Conservation (phyloP, 805 yeast genomes). For the Suhomyces canberraensis region DNA sequence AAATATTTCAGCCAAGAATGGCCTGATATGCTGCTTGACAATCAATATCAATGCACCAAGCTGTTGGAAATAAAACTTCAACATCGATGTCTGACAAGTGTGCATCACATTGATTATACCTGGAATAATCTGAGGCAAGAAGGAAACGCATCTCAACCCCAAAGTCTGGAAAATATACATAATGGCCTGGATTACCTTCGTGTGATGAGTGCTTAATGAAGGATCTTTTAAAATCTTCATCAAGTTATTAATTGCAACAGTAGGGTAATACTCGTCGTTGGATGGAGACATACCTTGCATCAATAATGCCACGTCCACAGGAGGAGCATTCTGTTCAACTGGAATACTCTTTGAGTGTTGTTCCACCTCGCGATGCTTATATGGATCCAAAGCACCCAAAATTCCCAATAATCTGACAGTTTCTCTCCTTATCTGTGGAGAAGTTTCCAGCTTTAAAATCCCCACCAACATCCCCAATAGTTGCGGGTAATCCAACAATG, state of each 20-base stretch:
- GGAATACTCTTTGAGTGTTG: constrained; percentile 53
- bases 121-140: constrained; percentile 81
- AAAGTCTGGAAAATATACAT: constrained; percentile 86
- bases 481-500: constrained; percentile 87
- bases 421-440: constrained; percentile 74
- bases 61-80: constrained; percentile 88
- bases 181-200: constrained; percentile 90
- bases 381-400: constrained; percentile 95
- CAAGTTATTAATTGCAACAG: constrained; percentile 84
- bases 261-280: constrained; percentile 88
- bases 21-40: constrained; percentile 87
- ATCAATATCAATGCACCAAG: constrained; percentile 73
- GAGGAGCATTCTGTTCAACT: constrained; percentile 81
- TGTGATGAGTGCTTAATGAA: constrained; percentile 81
- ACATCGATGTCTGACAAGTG: constrained; percentile 70
- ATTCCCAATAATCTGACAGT: constrained; percentile 88
- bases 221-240: constrained; percentile 83
- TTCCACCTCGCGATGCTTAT: constrained; percentile 89
- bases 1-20: constrained; percentile 73
- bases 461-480: constrained; percentile 76
- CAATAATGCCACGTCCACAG: constrained; percentile 82
- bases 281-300: constrained; percentile 96
- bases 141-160: constrained; percentile 87
- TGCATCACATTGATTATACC: constrained; percentile 85
- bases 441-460: constrained; percentile 76